Conservation (phyloP, 2,329 filamentous ascomycete species). For the Colletotrichum lentis region DNA sequence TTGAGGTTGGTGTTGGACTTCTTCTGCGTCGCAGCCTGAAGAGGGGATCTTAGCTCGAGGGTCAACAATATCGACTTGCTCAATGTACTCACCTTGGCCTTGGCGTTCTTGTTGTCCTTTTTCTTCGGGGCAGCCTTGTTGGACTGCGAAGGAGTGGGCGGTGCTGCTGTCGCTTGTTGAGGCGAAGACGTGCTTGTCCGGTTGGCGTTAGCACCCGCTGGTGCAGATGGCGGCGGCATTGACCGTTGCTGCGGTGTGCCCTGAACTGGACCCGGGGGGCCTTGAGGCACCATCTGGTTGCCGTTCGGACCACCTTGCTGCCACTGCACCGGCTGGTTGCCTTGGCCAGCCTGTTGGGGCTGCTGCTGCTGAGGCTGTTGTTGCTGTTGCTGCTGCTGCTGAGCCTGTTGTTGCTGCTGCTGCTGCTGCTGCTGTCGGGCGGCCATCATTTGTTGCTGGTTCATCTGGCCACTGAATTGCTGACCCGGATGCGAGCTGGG, state of each 20-base stretch:
- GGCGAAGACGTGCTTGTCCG: slow-evolving; percentile 67
- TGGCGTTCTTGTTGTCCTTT: slow-evolving; percentile 72
- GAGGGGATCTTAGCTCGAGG: background rate
- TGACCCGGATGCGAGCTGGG: slow-evolving; percentile 72
- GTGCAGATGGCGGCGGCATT: slow-evolving; percentile 73
- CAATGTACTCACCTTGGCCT: slow-evolving; percentile 68
- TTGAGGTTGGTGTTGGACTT: slow-evolving; percentile 66
- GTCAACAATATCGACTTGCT: background rate
- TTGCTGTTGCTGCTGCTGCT: slow-evolving; percentile 66
- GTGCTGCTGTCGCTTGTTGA: slow-evolving; percentile 70
- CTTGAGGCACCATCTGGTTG: slow-evolving; percentile 53
- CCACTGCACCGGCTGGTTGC: slow-evolving; percentile 58
- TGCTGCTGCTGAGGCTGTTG: slow-evolving; percentile 51
- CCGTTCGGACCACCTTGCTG: slow-evolving; percentile 56
- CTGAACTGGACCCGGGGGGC: slow-evolving; percentile 63
- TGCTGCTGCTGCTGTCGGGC: slow-evolving; percentile 51
- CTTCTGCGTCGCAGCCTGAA: slow-evolving; percentile 66
- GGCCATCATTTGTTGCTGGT: slow-evolving; percentile 67
- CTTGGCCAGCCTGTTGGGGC: slow-evolving; percentile 45
- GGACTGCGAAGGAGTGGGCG: slow-evolving; percentile 77
- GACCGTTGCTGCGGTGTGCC: slow-evolving; percentile 76
- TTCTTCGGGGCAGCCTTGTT: slow-evolving; percentile 82
- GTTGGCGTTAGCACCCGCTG: slow-evolving; percentile 61
- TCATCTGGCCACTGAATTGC: slow-evolving; percentile 66
- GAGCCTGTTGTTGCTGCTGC: slow-evolving; percentile 44